Percentiles rank a stretch among this genome's conserved stretches.
Evolutionary conservation across 805 yeast genomes (phyloP).

Genomic region (Ogataea zsoltii): DNA sequence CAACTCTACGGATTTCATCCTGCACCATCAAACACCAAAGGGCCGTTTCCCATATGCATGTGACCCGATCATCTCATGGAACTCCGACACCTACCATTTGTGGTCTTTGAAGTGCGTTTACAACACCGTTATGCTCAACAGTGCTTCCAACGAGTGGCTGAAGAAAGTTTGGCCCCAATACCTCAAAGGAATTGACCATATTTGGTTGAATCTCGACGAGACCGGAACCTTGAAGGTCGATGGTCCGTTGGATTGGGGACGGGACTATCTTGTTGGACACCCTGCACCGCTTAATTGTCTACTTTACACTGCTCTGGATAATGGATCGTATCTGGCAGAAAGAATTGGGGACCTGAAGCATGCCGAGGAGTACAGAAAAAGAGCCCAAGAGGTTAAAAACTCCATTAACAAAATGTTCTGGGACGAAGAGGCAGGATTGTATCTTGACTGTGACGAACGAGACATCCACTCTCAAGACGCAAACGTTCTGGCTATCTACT

Average conservation of each 20-base stretch:
- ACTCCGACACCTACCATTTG: conserved; percentile 4
- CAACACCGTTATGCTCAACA: conserved; percentile 4
- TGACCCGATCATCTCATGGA: conserved; percentile 1
- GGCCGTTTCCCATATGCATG: conserved; percentile 5
- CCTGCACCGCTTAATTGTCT: conserved; percentile 4
- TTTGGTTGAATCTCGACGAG: neutral
- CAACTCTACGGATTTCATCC: conserved; percentile 4
- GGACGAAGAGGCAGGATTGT: conserved; percentile 2
- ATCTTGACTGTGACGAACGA: neutral
- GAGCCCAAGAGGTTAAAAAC: neutral
- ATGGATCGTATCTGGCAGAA: conserved; percentile 1
- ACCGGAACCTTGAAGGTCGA: conserved; percentile 2
- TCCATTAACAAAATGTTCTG: neutral
- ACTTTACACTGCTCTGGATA: neutral
- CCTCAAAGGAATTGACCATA: neutral
- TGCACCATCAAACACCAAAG: conserved; percentile 1
- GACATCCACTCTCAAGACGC: conserved; percentile 4
- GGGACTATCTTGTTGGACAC: conserved; percentile 4
- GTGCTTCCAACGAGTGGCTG: neutral
- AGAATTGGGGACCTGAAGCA: neutral
- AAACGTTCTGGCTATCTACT: conserved; percentile 1
- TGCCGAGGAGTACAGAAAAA: neutral
- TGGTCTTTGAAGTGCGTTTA: conserved; percentile 5
- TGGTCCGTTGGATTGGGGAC: conserved; percentile 4
- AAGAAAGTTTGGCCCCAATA: conserved; percentile 1